Percentiles rank a stretch among this genome's conserved stretches.
Conservation (phyloP, 2,329 filamentous ascomycete species). For the Cytospora mali region DNA sequence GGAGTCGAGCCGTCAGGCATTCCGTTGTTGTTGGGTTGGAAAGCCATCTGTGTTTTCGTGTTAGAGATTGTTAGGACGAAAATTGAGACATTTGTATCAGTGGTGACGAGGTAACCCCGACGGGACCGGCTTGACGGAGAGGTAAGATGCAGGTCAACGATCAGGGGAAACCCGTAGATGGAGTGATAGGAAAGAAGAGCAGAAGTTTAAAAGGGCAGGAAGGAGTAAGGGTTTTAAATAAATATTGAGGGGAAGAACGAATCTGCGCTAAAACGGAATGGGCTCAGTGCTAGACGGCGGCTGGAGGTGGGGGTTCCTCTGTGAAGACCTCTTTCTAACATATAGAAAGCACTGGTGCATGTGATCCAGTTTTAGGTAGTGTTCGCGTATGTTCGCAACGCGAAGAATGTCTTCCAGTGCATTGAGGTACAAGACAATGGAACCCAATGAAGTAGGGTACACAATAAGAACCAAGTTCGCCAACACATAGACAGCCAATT, state of each 20-base stretch:
- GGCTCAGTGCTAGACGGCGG: background rate
- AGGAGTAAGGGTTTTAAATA: background rate
- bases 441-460: no score
- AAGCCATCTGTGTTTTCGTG: conserved; percentile 13
- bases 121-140: background rate
- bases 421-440: no score
- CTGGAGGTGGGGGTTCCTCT: background rate
- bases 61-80: background rate
- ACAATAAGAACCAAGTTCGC: no score
- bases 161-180: background rate
- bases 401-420: no score
- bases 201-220: background rate
- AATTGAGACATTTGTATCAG: no score
- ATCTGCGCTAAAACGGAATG: background rate
- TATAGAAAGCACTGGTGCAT: no score
- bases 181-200: background rate
- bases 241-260: background rate
- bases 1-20: conserved; percentile 9
- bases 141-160: background rate
- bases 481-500: no score
- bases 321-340: background rate
- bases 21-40: conserved; percentile 18
- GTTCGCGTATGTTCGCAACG: no score
- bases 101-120: background rate
- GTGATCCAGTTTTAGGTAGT: no score